Evolutionary conservation across 192 early-diverging fungal genomes (phyloP).

Genomic region (Mortierella alpina): DNA sequence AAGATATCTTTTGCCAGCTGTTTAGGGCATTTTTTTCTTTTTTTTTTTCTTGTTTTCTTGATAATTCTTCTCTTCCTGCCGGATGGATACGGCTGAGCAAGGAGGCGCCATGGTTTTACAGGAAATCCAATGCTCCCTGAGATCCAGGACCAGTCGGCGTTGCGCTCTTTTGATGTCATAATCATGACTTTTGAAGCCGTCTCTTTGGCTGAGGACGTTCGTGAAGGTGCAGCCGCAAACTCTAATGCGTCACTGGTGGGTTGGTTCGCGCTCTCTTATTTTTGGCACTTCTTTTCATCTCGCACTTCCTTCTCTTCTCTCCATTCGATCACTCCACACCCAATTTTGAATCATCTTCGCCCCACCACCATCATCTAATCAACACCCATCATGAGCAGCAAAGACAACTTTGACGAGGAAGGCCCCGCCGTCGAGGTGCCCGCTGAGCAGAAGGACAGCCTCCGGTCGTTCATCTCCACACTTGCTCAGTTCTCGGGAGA

Average conservation of each 20-base stretch:
- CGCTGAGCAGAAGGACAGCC: constrained; percentile 68
- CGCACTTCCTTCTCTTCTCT: not conserved
- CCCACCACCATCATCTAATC: not conserved
- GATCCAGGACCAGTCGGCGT: not conserved
- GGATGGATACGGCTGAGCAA: not conserved
- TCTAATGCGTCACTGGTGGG: no score
- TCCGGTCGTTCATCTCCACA: constrained; percentile 74
- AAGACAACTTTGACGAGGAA: constrained; percentile 30
- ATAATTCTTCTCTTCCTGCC: not conserved
- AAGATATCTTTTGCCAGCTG: not conserved
- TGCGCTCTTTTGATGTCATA: no score
- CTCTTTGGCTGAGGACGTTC: no score
- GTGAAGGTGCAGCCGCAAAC: no score
- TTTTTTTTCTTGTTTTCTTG: constrained; percentile 4
- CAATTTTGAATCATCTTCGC: not conserved
- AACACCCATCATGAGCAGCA: constrained; percentile 25
- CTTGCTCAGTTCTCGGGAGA: constrained; percentile 85
- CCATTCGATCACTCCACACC: not conserved
- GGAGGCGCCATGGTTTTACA: not conserved
- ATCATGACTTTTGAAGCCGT: no score
- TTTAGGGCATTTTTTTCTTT: constrained; percentile 15
- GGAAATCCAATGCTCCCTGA: not conserved
- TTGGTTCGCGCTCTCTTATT: not conserved
- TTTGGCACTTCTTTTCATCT: not conserved
- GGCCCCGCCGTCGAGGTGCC: constrained; percentile 58